Percentiles rank a stretch among this genome's conserved stretches.
Conservation (phyloP, 106 monocot species). For the Xerophyta viscosa region DNA sequence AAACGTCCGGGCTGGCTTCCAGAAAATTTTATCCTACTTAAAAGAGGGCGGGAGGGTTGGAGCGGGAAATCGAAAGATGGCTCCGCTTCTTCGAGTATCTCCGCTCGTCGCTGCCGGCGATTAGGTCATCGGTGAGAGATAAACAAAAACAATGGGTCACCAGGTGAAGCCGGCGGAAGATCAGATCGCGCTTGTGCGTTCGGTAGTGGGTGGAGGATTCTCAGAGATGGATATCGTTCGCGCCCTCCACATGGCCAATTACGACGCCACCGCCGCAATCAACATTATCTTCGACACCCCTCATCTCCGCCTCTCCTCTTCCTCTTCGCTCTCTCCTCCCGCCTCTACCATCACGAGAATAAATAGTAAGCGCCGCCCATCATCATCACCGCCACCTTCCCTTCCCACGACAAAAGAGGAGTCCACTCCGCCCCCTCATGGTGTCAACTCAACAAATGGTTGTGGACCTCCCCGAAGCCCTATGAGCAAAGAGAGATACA, state of each 20-base stretch:
- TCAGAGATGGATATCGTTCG: constrained; percentile 86
- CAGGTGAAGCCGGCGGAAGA: constrained; percentile 51
- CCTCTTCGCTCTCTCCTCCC: not conserved
- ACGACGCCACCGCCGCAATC: constrained; percentile 80
- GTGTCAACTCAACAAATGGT: too few species aligned
- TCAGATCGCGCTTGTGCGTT: constrained; percentile 44
- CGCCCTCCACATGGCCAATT: constrained; percentile 84
- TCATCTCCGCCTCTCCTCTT: constrained; percentile 8
- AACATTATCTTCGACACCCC: constrained; percentile 88
- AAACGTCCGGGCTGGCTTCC: too few species aligned
- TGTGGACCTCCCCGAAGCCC: not conserved
- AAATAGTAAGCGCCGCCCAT: not conserved
- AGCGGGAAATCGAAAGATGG: too few species aligned
- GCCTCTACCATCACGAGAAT: not conserved
- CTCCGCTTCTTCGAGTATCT: too few species aligned
- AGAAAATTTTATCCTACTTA: too few species aligned
- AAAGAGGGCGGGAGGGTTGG: too few species aligned
- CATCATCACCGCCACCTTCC: not conserved
- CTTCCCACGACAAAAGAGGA: not conserved
- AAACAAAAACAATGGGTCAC: too few species aligned
- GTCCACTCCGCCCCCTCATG: too few species aligned
- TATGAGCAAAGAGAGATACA: not conserved
- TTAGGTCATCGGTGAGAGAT: too few species aligned
- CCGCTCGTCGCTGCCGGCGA: too few species aligned
- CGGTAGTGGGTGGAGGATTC: constrained; percentile 53